Base-by-base conservation (phyloP, 2,329 filamentous ascomycete genomes). In the Xylaria arbuscula region DNA sequence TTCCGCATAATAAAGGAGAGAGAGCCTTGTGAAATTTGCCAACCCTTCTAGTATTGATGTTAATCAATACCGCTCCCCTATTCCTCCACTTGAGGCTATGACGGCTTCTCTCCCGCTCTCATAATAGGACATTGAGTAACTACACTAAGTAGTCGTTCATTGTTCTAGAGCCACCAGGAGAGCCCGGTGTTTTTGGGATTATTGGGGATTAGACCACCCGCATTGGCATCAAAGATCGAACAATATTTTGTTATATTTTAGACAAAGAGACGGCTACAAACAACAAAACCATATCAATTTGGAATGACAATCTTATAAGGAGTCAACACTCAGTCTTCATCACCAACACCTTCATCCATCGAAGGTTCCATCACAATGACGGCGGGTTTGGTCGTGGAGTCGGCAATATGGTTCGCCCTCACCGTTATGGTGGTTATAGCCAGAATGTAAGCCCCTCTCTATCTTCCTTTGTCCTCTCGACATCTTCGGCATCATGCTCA, bases 281-380 rank as follows among this genome's bases (percentile, higher is more conserved):
- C 32, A 28, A 48, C 28, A 6, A 36, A 38, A 10, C 40, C 40
- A 48, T 57, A 40, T 51, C 55, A 38, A n/a, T 9, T 32, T 36
- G 22, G 34, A 24, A 53, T 53, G 13, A 48, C 24, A 11, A 34
- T 45, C 13, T 47, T 22, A 48, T 32, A 8, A 19, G 34, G 36
- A n/a, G 19, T 34, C 9, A 17, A 58, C 9, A 54, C 22, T n/a
- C 22, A 7, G 28, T 48, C 24, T 54, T 17, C 4, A 5, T 19
- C 32, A 51, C 38, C 22, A 11, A 17, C n/a, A 45, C 10, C 22
- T 6, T 28, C 34, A 2, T 34, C 4, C 3, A 15, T 13, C 17
- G 6, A 22, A 36, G 2, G 40, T 3, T 22, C 9, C 73, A 32
- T 82, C 84, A 75, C 80, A 80, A 72, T 85, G 83, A 83, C 80